Percentiles rank a stretch among this genome's conserved stretches.
Evolutionary conservation across 2,329 filamentous ascomycete species (phyloP).

Genomic region (Drechslerella dactyloides): DNA sequence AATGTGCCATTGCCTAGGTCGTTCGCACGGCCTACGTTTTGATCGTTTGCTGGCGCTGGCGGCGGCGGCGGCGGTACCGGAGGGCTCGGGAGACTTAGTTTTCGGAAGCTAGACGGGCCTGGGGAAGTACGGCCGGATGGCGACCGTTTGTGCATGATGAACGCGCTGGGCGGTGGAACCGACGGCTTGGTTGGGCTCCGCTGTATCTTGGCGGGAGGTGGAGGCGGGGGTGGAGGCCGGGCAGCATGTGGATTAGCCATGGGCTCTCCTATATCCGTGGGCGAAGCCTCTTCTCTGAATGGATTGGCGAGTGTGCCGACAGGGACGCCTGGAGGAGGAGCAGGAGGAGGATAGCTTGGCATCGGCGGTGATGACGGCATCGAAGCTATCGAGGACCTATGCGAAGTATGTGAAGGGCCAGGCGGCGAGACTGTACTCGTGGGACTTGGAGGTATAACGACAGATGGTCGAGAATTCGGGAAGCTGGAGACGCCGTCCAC

Average conservation of each 20-base stretch:
- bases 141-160: constrained; percentile 27
- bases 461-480: neutral
- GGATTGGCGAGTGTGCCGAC: constrained; percentile 32
- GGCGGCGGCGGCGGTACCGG: constrained; percentile 32
- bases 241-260: constrained; percentile 9
- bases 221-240: constrained; percentile 22
- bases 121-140: constrained; percentile 31
- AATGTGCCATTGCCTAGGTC: constrained; percentile 28
- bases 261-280: constrained; percentile 14
- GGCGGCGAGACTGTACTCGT: constrained; percentile 8
- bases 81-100: constrained; percentile 25
- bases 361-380: constrained; percentile 22
- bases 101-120: neutral
- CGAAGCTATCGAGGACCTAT: constrained; percentile 11
- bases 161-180: constrained; percentile 30
- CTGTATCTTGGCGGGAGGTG: constrained; percentile 25
- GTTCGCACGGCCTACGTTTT: neutral
- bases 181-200: constrained; percentile 20
- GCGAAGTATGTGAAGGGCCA: constrained; percentile 9
- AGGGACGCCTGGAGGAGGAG: constrained; percentile 15
- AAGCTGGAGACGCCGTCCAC: neutral
- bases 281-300: constrained; percentile 25
- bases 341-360: constrained; percentile 12
- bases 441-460: constrained; percentile 21
- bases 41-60: neutral